Base-by-base conservation (phyloP, 2,329 filamentous ascomycete genomes). In the Colletotrichum sp. region DNA sequence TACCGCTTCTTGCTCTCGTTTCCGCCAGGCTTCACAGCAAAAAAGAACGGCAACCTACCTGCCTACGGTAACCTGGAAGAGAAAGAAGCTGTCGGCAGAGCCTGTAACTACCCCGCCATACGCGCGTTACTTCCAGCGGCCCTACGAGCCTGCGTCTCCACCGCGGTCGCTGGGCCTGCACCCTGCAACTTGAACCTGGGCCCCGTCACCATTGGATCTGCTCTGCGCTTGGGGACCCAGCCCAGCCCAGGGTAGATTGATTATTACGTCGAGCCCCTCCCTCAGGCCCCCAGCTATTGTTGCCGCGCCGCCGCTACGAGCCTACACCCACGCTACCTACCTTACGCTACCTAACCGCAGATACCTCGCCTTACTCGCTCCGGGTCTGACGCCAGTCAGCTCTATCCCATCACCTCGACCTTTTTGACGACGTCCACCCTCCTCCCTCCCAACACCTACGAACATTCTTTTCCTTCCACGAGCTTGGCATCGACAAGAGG, bases 71-170 rank as follows among this genome's bases (percentile, higher is more conserved):
- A 28, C 55, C 26, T 21, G 21, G 26, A 28, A 28, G 55, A 59
- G 63, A 13, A 52, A 71, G 59, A 68, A 66, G 72, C 24, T 16
- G 36, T 67, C 55, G 69, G 36, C 69, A 63, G 28, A 66, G 55
- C 64, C 69, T 75, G 69, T 30, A 57, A 66, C 64, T 76, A 76
- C 73, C 73, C 73, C 73, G 73, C 73, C 73, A 73, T 65, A 76
- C 70, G 73, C 73, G 73, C 70, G 73, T 76, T 73, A 73, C 73
- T 64, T 68, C 60, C 57, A 76, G 69, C 49, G 70, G 26, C 72
- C 69, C 52, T 67, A 55, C 72, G 13, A 13, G 60, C 57, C 69
- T 69, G 57, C 69, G 64, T 52, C n/a, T 52, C 44, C 44, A 52
- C 44, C n/a, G 44, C 44, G n/a, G 44, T 52, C 44, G 44, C 44